Base-by-base conservation (phyloP, 1,284 basidiomycete species). In the Naganishia sp. region DNA sequence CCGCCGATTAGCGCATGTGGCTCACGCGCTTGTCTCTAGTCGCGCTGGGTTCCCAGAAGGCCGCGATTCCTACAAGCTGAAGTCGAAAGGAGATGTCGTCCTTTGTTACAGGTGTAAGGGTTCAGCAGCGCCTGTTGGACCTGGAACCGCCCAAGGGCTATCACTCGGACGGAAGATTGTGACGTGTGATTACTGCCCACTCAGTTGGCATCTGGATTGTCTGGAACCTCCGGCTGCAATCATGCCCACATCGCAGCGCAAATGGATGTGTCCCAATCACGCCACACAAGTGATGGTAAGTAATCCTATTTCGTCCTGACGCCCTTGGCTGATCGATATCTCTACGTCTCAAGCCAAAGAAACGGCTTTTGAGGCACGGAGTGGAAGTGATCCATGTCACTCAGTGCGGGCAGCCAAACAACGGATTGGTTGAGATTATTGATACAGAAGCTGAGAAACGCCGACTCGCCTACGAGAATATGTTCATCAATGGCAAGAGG, bases 251-350 rank as follows among this genome's bases (percentile, higher is more conserved):
- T 86, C 89, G 65, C 87, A 86, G 70, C 88, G 88, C 81, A 96
- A 94, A 79, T 99, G 96, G 95, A 97, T 95, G 92, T 99, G 95
- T 80, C 96, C 96, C 2, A 92, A 94, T 73, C 95, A 99, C 76
- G 87, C 88, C 32, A 91, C 95, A 68, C 87, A 88, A 69, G 84
- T 89, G 66, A 78, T 90, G 69, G 76, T 77, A 61, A 66, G 68
- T 67, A 18, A 73, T 72, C 35, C 66, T 72, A 64, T 51, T 23
- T 4, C 13, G 50, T 31, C 6, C 6, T 11, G 1, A 18, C 21
- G 51, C 7, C 35, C 35, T 39, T 39, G 35, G 13, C 13, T 53
- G 17, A 56, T 31, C 25, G 6, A 21, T 23, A 39, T 42, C 6
- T 25, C 21, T 7, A 72, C 46, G 70, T 72, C 13, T 56, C 42